These are phyloP conservation scores for Globisporangium echinulatum DNA, from an alignment of 352 stramenopile genomes.

Conservation along the genomic window DNA sequence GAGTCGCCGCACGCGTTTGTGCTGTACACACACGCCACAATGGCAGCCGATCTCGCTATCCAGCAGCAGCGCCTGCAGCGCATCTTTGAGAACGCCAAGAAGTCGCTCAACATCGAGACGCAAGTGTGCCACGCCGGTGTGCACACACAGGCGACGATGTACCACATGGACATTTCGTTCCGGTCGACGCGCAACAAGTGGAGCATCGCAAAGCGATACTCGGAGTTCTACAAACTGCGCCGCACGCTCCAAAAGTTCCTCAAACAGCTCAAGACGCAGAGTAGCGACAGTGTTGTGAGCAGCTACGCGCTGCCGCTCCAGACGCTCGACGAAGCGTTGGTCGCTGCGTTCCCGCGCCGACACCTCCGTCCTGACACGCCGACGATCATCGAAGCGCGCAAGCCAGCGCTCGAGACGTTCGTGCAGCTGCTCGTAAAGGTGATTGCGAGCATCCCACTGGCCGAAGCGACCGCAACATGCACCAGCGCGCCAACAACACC, in stretches of 20 bases:
- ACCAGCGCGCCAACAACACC: background rate
- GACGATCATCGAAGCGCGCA: conserved; percentile 69
- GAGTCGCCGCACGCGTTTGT: background rate
- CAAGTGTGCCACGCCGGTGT: conserved; percentile 46
- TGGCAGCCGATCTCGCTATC: conserved; percentile 55
- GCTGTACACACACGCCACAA: conserved; percentile 1
- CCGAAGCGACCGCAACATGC: conserved; percentile 12
- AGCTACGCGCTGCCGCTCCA: conserved; percentile 26
- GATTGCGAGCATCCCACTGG: conserved; percentile 68
- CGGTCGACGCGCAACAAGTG: conserved; percentile 80
- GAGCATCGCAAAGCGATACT: conserved; percentile 84
- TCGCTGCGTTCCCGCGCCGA: conserved; percentile 55
- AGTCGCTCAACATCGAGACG: conserved; percentile 78
- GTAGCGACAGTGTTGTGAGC: background rate
- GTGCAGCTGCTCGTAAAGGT: conserved; percentile 81
- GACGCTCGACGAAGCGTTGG: conserved; percentile 45
- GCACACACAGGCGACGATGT: conserved; percentile 64
- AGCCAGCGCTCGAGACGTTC: conserved; percentile 62
- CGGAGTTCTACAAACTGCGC: conserved; percentile 73
- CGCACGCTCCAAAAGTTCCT: conserved; percentile 55
- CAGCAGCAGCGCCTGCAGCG: conserved; percentile 64
- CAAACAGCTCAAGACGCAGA: conserved; percentile 50
- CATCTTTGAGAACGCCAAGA: conserved; percentile 69
- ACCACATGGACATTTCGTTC: conserved; percentile 86
- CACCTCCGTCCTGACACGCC: conserved; percentile 68